These are phyloP conservation scores for Sporothrix brasiliensis DNA, from an alignment of 2,329 filamentous ascomycete species.

Conservation along the genomic window DNA sequence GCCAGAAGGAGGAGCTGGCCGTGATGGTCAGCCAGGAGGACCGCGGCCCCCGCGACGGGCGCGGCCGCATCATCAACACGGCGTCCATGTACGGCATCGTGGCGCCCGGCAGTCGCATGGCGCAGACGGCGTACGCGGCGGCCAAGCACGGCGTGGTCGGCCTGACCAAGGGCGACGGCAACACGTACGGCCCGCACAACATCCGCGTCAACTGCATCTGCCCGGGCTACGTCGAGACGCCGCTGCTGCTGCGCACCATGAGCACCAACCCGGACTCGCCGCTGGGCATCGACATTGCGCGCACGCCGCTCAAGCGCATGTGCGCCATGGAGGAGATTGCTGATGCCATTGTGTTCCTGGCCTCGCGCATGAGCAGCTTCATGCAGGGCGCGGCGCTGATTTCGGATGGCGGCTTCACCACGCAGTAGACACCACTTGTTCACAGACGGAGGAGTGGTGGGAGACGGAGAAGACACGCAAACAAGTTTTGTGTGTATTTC, in stretches of 20 bases:
- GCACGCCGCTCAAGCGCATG: slow-evolving; percentile 53
- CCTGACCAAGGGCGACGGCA: slow-evolving; percentile 57
- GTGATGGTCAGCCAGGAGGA: slow-evolving; percentile 56
- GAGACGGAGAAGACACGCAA: not conserved
- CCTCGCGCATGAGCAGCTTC: slow-evolving; percentile 56
- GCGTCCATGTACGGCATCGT: slow-evolving; percentile 56
- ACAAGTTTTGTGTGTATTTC: not conserved
- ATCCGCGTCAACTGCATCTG: slow-evolving; percentile 66
- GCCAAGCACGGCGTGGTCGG: slow-evolving; percentile 59
- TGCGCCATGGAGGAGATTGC: slow-evolving; percentile 57
- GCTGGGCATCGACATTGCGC: slow-evolving; percentile 47
- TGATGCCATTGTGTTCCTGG: slow-evolving; percentile 56
- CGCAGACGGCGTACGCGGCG: slow-evolving; percentile 53
- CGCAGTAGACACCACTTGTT: slow-evolving; percentile 8
- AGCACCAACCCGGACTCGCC: slow-evolving; percentile 39
- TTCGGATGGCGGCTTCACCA: slow-evolving; percentile 51
- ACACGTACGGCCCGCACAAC: slow-evolving; percentile 53
- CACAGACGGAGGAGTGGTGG: not conserved
- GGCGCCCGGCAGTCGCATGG: slow-evolving; percentile 43
- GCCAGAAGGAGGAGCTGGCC: slow-evolving; percentile 56
- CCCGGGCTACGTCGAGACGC: slow-evolving; percentile 45
- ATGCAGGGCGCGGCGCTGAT: slow-evolving; percentile 54
- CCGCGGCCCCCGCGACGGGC: slow-evolving; percentile 44
- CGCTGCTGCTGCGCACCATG: slow-evolving; percentile 34
- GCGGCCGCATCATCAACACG: slow-evolving; percentile 59